These are phyloP conservation scores for Diaporthe citriasiana DNA, from an alignment of 2,329 filamentous ascomycete species.

Conservation along the genomic window DNA sequence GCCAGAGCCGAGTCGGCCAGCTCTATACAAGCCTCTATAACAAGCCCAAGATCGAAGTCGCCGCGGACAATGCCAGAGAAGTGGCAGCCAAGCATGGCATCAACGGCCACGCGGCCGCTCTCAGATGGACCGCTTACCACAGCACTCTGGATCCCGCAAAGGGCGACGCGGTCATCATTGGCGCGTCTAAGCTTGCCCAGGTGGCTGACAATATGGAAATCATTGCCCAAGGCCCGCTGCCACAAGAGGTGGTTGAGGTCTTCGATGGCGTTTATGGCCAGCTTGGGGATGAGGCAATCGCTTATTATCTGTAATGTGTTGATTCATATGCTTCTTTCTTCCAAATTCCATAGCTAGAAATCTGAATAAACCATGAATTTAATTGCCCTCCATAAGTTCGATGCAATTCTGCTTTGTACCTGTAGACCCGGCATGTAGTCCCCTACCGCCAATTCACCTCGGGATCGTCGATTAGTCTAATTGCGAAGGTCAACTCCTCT, in stretches of 20 bases:
- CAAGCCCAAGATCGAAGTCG: conserved; percentile 48
- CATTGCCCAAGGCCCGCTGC: conserved; percentile 57
- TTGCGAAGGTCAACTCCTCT: background rate
- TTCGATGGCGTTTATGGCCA: conserved; percentile 23
- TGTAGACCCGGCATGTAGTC: background rate
- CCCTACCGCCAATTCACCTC: background rate
- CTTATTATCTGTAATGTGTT: background rate
- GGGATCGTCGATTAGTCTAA: background rate
- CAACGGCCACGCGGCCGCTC: conserved; percentile 55
- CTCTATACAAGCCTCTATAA: conserved; percentile 49
- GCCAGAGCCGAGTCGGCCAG: conserved; percentile 42
- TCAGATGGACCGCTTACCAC: conserved; percentile 58
- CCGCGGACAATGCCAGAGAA: conserved; percentile 47
- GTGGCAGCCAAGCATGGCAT: conserved; percentile 53
- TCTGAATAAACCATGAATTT: too few relatives aligned
- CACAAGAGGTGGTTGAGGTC: conserved; percentile 50
- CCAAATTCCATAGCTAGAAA: background rate
- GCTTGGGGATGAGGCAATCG: conserved; percentile 6
- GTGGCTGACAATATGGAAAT: conserved; percentile 52
- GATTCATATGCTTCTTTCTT: background rate
- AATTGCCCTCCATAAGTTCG: too few relatives aligned
- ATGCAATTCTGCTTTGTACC: background rate
- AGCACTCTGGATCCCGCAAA: conserved; percentile 49
- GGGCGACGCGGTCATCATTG: conserved; percentile 56
- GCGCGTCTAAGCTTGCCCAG: conserved; percentile 53